Evolutionary conservation across 2,329 filamentous ascomycete species (phyloP).

Genomic region (Ceratocystis variospora): DNA sequence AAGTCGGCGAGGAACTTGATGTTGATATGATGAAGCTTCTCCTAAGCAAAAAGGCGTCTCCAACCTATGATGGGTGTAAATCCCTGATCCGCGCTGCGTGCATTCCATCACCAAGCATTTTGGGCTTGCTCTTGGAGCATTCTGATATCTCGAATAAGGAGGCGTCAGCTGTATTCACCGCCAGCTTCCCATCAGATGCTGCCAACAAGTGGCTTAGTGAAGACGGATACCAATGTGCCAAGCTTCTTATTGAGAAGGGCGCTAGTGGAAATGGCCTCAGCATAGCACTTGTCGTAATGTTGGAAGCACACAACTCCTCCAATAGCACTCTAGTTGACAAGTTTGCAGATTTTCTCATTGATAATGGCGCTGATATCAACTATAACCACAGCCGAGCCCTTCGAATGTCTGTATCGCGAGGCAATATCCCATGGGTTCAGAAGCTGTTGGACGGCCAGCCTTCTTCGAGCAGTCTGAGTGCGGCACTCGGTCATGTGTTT

Average conservation of each 20-base stretch:
- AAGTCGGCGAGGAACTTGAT: slow-evolving; percentile 8
- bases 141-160: slow-evolving; percentile 7
- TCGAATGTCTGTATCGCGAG: slow-evolving; percentile 5
- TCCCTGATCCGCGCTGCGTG: slow-evolving; percentile 8
- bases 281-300: not conserved
- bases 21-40: slow-evolving; percentile 12
- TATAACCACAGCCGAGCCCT: slow-evolving; percentile 29
- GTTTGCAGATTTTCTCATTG: slow-evolving; percentile 27
- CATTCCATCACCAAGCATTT: not conserved
- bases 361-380: slow-evolving; percentile 34
- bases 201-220: slow-evolving; percentile 11
- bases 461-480: not conserved
- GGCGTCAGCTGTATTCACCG: slow-evolving; percentile 1
- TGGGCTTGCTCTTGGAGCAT: not conserved
- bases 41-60: slow-evolving; percentile 10
- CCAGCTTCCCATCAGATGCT: not conserved
- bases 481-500: slow-evolving; percentile 8
- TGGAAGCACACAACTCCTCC: not conserved
- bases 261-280: slow-evolving; percentile 24
- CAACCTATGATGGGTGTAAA: slow-evolving; percentile 7
- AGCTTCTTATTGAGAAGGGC: slow-evolving; percentile 36
- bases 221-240: slow-evolving; percentile 25
- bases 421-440: not conserved
- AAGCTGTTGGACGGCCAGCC: not conserved
- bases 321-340: slow-evolving; percentile 3